These are phyloP conservation scores for Scedosporium boydii DNA, from an alignment of 2,329 filamentous ascomycete genomes.

Conservation along the genomic window DNA sequence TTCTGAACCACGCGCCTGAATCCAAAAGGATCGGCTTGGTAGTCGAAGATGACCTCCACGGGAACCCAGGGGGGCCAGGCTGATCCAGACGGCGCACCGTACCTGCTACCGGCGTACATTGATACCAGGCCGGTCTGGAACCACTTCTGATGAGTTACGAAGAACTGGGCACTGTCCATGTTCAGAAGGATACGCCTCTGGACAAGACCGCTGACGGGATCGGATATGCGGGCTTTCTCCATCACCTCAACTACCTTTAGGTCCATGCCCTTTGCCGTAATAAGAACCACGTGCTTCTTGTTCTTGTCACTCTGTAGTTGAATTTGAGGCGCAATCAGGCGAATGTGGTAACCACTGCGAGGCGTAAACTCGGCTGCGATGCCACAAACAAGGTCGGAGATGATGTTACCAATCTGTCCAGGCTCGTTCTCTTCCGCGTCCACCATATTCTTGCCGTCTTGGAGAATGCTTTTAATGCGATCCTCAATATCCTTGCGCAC, in stretches of 20 bases:
- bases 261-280: constrained; percentile 96
- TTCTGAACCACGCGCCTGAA: constrained; percentile 96
- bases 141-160: constrained; percentile 88
- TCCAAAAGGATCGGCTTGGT: constrained; percentile 86
- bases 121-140: constrained; percentile 77
- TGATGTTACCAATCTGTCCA: constrained; percentile 3
- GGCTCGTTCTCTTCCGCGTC: constrained; percentile 46
- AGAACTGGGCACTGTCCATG: constrained; percentile 98
- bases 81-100: constrained; percentile 74
- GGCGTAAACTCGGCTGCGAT: constrained; percentile 82
- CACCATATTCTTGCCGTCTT: constrained; percentile 76
- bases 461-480: constrained; percentile 74
- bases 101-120: constrained; percentile 88
- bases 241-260: constrained; percentile 96
- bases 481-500: constrained; percentile 63
- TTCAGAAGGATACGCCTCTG: constrained; percentile 88
- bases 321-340: constrained; percentile 93
- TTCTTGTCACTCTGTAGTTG: constrained; percentile 99
- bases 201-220: constrained; percentile 89
- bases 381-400: constrained; percentile 53
- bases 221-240: constrained; percentile 87
- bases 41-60: constrained; percentile 97
- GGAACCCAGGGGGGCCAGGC: constrained; percentile 98
- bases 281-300: constrained; percentile 88
- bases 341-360: constrained; percentile 89